Conservation (phyloP, 208 protist species). For the Trypanosoma boissoni region DNA sequence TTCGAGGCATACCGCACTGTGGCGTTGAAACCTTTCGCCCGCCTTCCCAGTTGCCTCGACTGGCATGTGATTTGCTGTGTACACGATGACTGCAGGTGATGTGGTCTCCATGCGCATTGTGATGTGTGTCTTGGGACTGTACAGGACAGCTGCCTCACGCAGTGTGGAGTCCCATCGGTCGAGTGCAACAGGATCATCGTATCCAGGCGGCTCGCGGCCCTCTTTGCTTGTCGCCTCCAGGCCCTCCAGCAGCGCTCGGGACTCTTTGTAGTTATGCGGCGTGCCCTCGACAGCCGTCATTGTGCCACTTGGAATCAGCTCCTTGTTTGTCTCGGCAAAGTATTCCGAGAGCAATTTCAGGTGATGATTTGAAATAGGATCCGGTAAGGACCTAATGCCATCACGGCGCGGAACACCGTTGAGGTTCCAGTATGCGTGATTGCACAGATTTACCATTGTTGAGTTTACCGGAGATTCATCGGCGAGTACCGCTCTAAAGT, state of each 20-base stretch:
- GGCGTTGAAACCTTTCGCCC: conserved; percentile 58
- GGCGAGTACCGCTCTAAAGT: conserved; percentile 41
- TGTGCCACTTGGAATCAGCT: conserved; percentile 14
- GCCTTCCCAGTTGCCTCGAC: conserved; percentile 42
- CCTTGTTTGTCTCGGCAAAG: conserved; percentile 42
- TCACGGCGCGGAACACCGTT: conserved; percentile 55
- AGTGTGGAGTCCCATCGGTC: conserved; percentile 63
- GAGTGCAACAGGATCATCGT: conserved; percentile 70
- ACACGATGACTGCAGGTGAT: conserved; percentile 58
- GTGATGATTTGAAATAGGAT: conserved; percentile 51
- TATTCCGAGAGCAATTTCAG: conserved; percentile 49
- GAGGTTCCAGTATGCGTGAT: conserved; percentile 83
- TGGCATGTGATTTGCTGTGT: conserved; percentile 65
- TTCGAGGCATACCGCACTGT: conserved; percentile 60
- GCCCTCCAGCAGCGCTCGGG: conserved; percentile 36
- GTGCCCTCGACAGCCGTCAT: conserved; percentile 39
- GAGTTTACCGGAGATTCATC: conserved; percentile 54
- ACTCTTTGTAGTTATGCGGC: conserved; percentile 55
- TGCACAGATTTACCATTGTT: conserved; percentile 76
- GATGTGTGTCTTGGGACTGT: conserved; percentile 58
- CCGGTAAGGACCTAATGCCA: conserved; percentile 25
- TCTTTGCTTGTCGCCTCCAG: background rate
- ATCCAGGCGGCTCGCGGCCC: conserved; percentile 44
- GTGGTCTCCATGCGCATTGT: conserved; percentile 66
- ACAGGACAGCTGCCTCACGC: conserved; percentile 59